Evolutionary conservation across 345 rosid genomes (phyloP).

Genomic region (Populus simonii): DNA sequence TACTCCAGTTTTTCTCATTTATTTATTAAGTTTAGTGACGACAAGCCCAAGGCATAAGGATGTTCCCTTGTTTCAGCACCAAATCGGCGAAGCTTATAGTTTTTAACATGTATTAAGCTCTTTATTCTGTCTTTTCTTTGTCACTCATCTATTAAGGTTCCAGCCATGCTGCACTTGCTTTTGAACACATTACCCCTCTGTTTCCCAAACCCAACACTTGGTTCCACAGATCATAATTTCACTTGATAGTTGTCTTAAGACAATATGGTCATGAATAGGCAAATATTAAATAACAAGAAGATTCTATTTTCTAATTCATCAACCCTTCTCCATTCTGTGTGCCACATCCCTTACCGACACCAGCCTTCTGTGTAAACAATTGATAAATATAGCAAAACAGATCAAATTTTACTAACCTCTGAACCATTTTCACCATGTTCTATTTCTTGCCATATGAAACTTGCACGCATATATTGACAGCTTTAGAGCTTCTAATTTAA

Average conservation of each 20-base stretch:
- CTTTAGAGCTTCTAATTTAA: not conserved
- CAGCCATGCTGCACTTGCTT: not conserved
- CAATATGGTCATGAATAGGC: not conserved
- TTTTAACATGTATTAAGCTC: not conserved
- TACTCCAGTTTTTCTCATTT: not conserved
- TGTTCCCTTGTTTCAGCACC: not conserved
- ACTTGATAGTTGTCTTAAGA: not conserved
- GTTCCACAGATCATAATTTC: not conserved
- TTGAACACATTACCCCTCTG: not conserved
- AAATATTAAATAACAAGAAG: not conserved
- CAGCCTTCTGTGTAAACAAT: not conserved
- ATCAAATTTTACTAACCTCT: not conserved
- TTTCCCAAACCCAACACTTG: not conserved
- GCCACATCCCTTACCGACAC: not conserved
- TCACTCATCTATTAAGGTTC: not conserved
- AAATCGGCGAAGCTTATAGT: not conserved
- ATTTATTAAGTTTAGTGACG: not conserved
- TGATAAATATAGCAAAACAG: not conserved
- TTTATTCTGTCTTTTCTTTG: not conserved
- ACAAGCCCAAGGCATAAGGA: not conserved
- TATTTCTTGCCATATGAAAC: not conserved
- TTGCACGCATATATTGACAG: not conserved
- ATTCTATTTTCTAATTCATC: not conserved
- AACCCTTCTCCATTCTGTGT: not conserved
- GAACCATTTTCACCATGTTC: not conserved